Evolutionary conservation across 108 stramenopile species (phyloP).

Genomic region (Hondaea fermentalgiana): DNA sequence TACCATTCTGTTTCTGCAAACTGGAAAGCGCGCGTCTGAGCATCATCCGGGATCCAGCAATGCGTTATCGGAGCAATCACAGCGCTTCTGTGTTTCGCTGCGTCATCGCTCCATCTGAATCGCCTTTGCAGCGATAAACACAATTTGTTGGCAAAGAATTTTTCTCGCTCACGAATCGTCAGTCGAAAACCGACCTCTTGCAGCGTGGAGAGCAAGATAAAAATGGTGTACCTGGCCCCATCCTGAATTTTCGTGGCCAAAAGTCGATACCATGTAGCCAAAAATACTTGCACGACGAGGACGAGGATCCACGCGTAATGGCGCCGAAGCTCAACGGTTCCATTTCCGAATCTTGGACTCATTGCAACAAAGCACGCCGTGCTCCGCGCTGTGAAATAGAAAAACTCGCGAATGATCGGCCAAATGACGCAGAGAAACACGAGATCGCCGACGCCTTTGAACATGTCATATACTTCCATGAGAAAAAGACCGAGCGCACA

Average conservation of each 20-base stretch:
- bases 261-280: background rate
- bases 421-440: background rate
- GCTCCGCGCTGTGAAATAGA: background rate
- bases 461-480: background rate
- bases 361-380: background rate
- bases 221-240: background rate
- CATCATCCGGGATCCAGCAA: background rate
- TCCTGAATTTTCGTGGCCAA: background rate
- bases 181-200: background rate
- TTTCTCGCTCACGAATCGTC: background rate
- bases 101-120: too few relatives aligned
- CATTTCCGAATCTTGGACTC: background rate
- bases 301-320: background rate
- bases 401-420: background rate
- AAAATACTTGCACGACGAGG: background rate
- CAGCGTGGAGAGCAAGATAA: background rate
- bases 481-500: background rate
- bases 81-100: background rate
- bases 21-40: background rate
- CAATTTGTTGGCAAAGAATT: background rate
- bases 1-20: background rate
- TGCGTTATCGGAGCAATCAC: background rate
- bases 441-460: background rate
- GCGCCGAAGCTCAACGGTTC: background rate
- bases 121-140: too few relatives aligned